Base-by-base conservation (phyloP, 768 basidiomycete genomes). In the Tulasnella sp. region DNA sequence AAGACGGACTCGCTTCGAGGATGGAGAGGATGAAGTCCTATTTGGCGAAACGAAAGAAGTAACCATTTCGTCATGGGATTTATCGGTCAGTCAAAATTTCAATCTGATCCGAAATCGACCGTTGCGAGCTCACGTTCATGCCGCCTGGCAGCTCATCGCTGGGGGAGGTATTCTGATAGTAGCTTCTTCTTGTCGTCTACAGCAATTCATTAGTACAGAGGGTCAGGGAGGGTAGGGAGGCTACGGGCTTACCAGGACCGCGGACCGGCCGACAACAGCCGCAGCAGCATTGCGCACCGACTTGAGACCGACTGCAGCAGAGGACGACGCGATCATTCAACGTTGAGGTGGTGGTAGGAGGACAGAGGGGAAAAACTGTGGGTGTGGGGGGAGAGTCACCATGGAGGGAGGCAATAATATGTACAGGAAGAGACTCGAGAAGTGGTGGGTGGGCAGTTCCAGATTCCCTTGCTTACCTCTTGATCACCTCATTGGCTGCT, bases 1-100 rank as follows among this genome's bases (percentile, higher is more conserved):
- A 84, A 1, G 97, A 98, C 16, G 98, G 97, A 79, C 93, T 95
- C 39, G 98, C 92, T 75, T 93, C 91, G 74, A 99, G 87, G 82
- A 99, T 93, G 42, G 96, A 98, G 77, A 99, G 86, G 82, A 99
- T 96, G 82, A 99, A 96, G 83, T 99, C 98, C 95, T 99, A 83
- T 61, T 61, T 61, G 6, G 0, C 11, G 6, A 11, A 15, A 48
- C 46, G 46, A 11, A 9, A 29, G n/a, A 61, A 6, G 20, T 7
- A 9, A 23, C 5, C 23, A 61, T 61, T 61, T 61, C 57, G 57
- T 61, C 57, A 61, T 61, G 23, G n/a, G 46, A 48, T 13, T 11
- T 29, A 1, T n/a, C 57, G 26, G 57, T 61, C 57, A 61, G 57
- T 61, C 57, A 61, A 61, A 61, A 61, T 61, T 61, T 61, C 57